Base-by-base conservation (phyloP, 2,329 filamentous ascomycete species). In the Trichoderma endophyticum region DNA sequence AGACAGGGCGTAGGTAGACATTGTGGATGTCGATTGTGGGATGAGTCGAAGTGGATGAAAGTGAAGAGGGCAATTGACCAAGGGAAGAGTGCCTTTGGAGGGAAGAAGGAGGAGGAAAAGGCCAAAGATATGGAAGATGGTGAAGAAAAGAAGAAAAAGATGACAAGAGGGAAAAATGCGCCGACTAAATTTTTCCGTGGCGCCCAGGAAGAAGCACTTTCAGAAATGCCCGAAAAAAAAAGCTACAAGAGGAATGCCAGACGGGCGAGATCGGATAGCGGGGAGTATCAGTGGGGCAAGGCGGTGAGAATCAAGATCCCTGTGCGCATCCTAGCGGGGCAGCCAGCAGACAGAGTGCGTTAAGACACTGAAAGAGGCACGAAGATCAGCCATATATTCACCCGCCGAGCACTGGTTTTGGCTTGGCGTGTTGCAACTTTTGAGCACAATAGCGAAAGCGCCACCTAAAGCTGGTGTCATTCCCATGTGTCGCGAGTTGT, bases 1-100 rank as follows among this genome's bases (percentile, higher is more conserved):
- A 69, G 86, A 83, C 78, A 88, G 83, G 76, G 86, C 84, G 81
- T 88, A 88, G 74, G 84, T 82, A 73, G 84, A 79, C 76, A 80
- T 81, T 75, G 77, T 78, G 74, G 81, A 73, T 78, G 82, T 78
- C 83, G 85, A 85, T 61, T 26, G 56, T 65, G 57, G 51, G 56
- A 32, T 57, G 28, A 48, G 48, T 56, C 51, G 34, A 12, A 54
- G 30, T 34, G 28, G 59, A 63, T 18, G 24, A 62, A 51, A 48
- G 28, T 21, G 28, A 67, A 65, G 48, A 59, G 68, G 51, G 36
- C n/a, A 48, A 39, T 71, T 60, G 63, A 56, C 24, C 26, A 34
- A 21, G n/a, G 15, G 43, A 65, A 24, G 43, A 30, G 21, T 8
- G 26, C 43, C 59, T 63, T 63, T 51, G 62, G n/a, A 32, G 34